Evolutionary conservation across 345 rosid species (phyloP), one percentile per base, ranked within the genome.

Genomic region (Mangifera indica): DNA sequence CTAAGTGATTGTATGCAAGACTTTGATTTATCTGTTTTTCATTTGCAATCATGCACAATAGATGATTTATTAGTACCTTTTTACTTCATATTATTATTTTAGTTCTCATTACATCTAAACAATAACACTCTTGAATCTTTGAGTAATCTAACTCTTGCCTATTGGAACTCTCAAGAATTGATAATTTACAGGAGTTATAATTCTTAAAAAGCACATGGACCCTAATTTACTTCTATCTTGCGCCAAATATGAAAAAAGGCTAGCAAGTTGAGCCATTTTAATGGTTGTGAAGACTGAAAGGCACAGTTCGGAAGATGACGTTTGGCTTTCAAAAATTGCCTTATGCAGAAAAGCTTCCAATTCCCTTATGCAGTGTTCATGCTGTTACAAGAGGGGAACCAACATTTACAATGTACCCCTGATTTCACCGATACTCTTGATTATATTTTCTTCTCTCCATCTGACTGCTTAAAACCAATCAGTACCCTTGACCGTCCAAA

Each of bases 371-470:
- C 80, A 92, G 98, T 71, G 84, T 89, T 65, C 81, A 92, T 79
- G 91, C 80, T 71, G 74, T 71, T 44, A 80, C 88, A 34, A 80
- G 88, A 80, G 97, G 93, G 66, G 99, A 95, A 75, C 98, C 97
- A 14, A 69, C 84, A 21, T 95, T 95, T 69, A 95, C 99, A 69
- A 95, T 92, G 93, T 85, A 95, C 91, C 40, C 98, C 98, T 0
- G 84, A 79, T 71, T 92, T 92, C 79, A 92, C 91, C 25, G 72
- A 81, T 56, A 91, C 98, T 4, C 90, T 95, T 61, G 98, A 95
- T 67, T 95, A 92, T 59, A 85, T 95, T 73, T 88, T 92, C 83
- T 87, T 87, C 77, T 76, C 85, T 49, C 96, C 99, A 49, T 77
- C 83, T 37, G 87, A 81, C 48, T 37, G 63, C 32, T 80, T 92